Base-by-base conservation (phyloP, 768 basidiomycete species). In the Mycena kentingensis region DNA sequence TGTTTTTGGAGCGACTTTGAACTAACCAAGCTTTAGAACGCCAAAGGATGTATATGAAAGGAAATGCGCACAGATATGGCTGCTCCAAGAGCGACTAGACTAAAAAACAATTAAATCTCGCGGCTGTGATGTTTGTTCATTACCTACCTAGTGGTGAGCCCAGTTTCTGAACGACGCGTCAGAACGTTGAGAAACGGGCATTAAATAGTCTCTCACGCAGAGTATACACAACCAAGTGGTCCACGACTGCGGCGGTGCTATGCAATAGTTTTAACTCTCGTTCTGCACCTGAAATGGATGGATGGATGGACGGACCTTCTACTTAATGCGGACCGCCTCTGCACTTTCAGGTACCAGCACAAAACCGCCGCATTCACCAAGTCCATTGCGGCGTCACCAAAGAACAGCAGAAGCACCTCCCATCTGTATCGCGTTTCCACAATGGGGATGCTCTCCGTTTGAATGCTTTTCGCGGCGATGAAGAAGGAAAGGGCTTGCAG, bases 51-150 rank as follows among this genome's bases (percentile, higher is more conserved):
- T 21, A 18, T 6, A 2, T 16, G 6, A n/a, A 16, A 36, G 18
- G 36, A 7, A 11, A 7, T 46, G 38, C 49, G 19, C 36, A 54
- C 56, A 34, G 56, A n/a, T 27, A 53, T 51, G n/a, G 56, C 56
- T 19, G 52, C 52, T 7, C 10, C 56, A 11, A 58, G n/a, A 22
- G 56, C 51, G 6, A 58, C 56, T 10, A 58, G 29, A 51, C 56
- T 57, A 13, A 4, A n/a, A 44, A 18, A 39, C 7, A 37, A 29
- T 44, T 52, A 26, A 41, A 35, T 21, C 32, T 5, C 10, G 31
- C 16, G 12, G 10, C 10, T 37, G 21, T 19, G 13, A n/a, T 3
- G 12, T 27, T 26, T 24, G 6, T 38, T 5, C 21, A 31, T 25
- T 21, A 32, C 15, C 24, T 52, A 52, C 55, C 55, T 57, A 15